phyloP scores from a whole-genome alignment of 2,329 filamentous ascomycete genomes.

The Phyllosticta citribraziliensis region DNA sequence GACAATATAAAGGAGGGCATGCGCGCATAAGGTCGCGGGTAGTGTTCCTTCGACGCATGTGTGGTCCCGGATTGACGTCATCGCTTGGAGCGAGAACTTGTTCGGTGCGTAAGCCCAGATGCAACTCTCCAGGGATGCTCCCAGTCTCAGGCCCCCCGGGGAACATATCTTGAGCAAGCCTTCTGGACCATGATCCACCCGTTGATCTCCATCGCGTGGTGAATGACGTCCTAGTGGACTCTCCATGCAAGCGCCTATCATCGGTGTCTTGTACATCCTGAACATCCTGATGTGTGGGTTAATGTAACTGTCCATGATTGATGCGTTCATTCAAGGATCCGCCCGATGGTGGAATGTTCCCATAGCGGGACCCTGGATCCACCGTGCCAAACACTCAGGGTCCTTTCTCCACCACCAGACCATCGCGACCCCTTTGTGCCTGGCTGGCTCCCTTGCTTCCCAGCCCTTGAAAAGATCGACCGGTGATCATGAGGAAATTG shows the following conservation, averaged over 20 bases:
- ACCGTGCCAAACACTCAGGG: not conserved
- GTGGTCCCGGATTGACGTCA: not conserved
- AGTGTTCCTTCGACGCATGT: not conserved
- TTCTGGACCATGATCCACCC: not conserved
- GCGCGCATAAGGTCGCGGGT: not conserved
- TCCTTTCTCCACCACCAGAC: not conserved
- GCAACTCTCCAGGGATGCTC: not conserved
- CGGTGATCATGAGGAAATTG: not conserved
- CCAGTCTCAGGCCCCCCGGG: not conserved
- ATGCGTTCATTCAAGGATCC: not conserved
- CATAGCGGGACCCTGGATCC: not conserved
- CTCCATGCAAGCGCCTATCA: not conserved
- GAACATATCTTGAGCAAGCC: not conserved
- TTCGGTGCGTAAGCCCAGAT: not conserved
- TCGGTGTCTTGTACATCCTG: not conserved
- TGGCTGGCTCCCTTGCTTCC: not conserved
- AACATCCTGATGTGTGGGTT: not conserved
- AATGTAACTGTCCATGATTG: not conserved
- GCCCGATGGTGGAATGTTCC: not conserved
- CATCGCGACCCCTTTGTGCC: not conserved
- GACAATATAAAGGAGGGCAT: not conserved
- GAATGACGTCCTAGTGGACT: not conserved
- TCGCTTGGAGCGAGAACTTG: not conserved
- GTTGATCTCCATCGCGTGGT: not conserved
- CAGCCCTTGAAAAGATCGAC: not conserved